phyloP scores from a whole-genome alignment of 306 rosid genomes.

The Prunus padus region DNA sequence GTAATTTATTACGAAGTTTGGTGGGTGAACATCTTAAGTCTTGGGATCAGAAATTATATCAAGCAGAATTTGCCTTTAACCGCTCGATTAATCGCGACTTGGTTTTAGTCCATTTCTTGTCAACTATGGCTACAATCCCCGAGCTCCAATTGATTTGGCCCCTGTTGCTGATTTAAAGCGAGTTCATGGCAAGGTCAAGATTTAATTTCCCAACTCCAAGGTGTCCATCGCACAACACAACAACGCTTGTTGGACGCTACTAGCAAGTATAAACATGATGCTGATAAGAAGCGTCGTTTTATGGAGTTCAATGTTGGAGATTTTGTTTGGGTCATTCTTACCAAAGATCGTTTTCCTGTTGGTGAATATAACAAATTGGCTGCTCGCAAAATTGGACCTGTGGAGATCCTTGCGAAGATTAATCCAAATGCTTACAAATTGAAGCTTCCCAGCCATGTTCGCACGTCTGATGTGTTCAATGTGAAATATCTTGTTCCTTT shows the following conservation, averaged over 20 bases:
- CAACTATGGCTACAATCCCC: not conserved
- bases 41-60: not conserved
- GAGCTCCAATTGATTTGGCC: not conserved
- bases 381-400: not conserved
- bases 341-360: not conserved
- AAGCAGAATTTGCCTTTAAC: not conserved
- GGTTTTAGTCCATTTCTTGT: too few relatives aligned
- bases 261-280: too few relatives aligned
- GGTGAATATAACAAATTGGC: not conserved
- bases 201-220: too few relatives aligned
- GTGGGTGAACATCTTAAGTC: not conserved
- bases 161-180: not conserved
- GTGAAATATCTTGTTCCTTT: not conserved
- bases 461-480: not conserved
- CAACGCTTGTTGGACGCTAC: not conserved
- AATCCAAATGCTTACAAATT: not conserved
- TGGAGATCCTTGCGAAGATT: not conserved
- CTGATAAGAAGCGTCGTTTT: not conserved
- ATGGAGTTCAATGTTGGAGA: not conserved
- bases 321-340: constrained; percentile 3
- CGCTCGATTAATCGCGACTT: not conserved
- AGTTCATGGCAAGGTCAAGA: not conserved
- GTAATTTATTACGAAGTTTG: not conserved
- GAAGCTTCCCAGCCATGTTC: not conserved
- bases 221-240: not conserved